phyloP scores from a whole-genome alignment of 148 eudicot species.

The Amaranthus palmeri region DNA sequence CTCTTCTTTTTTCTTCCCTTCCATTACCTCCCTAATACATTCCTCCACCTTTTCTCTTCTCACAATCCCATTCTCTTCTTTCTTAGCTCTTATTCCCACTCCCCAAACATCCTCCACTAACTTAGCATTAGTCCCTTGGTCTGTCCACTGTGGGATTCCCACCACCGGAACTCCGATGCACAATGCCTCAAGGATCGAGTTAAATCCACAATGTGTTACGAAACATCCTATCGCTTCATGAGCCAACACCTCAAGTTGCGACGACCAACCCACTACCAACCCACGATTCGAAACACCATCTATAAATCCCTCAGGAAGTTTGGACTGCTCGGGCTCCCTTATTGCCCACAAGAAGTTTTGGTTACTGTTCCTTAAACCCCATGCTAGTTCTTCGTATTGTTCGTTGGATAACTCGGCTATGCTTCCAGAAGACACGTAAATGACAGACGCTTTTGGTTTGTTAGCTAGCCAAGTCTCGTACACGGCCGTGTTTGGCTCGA shows the following conservation, averaged over 20 bases:
- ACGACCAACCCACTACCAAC: slow-evolving; percentile 45
- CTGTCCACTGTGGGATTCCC: slow-evolving; percentile 54
- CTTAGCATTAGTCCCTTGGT: slow-evolving; percentile 53
- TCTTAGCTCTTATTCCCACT: slow-evolving; percentile 38
- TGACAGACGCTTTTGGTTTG: slow-evolving; percentile 39
- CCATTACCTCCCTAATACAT: slow-evolving; percentile 44
- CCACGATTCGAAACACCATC: slow-evolving; percentile 22
- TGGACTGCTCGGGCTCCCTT: slow-evolving; percentile 33
- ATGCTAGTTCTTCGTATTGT: slow-evolving; percentile 49
- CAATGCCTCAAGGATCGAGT: slow-evolving; percentile 51
- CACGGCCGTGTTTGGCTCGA: slow-evolving; percentile 21
- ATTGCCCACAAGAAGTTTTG: slow-evolving; percentile 55
- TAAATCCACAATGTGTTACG: slow-evolving; percentile 56
- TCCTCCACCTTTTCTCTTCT: slow-evolving; percentile 29
- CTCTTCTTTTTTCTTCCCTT: slow-evolving; percentile 38
- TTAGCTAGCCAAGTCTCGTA: slow-evolving; percentile 41
- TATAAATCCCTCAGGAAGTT: slow-evolving; percentile 35
- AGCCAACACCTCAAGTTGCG: slow-evolving; percentile 44
- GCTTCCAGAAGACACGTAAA: slow-evolving; percentile 66
- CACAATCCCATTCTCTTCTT: slow-evolving; percentile 28
- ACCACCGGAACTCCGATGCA: slow-evolving; percentile 50
- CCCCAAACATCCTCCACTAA: slow-evolving; percentile 57
- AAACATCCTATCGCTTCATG: slow-evolving; percentile 50
- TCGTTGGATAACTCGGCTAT: slow-evolving; percentile 24
- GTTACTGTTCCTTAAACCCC: slow-evolving; percentile 26